Evolutionary conservation across 768 basidiomycete species (phyloP).

Genomic region (Collybia sp.): DNA sequence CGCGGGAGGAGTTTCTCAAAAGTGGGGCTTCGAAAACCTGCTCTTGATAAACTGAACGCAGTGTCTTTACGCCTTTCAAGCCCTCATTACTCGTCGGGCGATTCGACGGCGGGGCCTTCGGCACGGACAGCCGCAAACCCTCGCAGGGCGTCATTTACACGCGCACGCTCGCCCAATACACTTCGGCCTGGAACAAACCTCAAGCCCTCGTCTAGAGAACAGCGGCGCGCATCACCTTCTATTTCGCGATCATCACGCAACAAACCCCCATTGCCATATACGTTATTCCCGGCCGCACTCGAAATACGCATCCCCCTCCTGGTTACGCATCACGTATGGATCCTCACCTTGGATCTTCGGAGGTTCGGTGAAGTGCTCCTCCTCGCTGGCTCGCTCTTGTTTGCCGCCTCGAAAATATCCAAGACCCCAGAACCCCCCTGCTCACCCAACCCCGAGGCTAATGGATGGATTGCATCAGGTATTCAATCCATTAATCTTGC

Average conservation of each 20-base stretch:
- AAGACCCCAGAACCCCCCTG: slow-evolving; percentile 21
- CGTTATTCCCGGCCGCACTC: slow-evolving; percentile 45
- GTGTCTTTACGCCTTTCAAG: slow-evolving; percentile 25
- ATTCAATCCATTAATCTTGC: slow-evolving; percentile 5
- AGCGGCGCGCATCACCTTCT: slow-evolving; percentile 37
- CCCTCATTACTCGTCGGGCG: slow-evolving; percentile 34
- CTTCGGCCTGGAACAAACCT: slow-evolving; percentile 22
- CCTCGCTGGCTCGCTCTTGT: slow-evolving; percentile 58
- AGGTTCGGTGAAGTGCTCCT: slow-evolving; percentile 61
- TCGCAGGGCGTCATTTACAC: slow-evolving; percentile 51
- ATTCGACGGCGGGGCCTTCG: slow-evolving; percentile 29
- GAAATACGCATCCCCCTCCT: slow-evolving; percentile 41
- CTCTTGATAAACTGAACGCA: slow-evolving; percentile 15
- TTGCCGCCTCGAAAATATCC: slow-evolving; percentile 46
- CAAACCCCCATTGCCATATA: slow-evolving; percentile 20
- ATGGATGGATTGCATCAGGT: slow-evolving; percentile 53
- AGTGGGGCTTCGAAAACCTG: slow-evolving; percentile 14
- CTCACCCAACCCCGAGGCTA: slow-evolving; percentile 17
- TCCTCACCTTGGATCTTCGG: slow-evolving; percentile 56
- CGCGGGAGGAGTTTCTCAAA: slow-evolving; percentile 40
- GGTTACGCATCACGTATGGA: slow-evolving; percentile 32
- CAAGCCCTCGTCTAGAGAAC: slow-evolving; percentile 24
- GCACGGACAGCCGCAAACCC: slow-evolving; percentile 13
- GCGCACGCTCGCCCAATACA: slow-evolving; percentile 67
- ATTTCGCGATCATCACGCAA: slow-evolving; percentile 39